phyloP scores from a whole-genome alignment of 179 eudicot genomes.

The Silene coronaria region DNA sequence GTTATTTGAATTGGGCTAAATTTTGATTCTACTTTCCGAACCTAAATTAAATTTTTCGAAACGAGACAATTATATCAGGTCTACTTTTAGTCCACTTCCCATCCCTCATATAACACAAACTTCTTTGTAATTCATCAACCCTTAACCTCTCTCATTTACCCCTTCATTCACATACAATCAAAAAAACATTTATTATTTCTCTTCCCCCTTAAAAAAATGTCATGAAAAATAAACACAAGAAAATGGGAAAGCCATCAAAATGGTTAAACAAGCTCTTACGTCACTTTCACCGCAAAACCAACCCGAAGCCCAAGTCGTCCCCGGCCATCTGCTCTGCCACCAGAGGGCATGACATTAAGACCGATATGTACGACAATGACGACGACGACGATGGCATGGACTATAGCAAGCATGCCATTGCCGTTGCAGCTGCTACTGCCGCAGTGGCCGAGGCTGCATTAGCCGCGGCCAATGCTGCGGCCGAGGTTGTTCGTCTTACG shows the following conservation, averaged over 20 bases:
- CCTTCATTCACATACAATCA: too few species aligned
- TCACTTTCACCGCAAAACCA: slow-evolving; percentile 19
- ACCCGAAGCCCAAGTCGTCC: not conserved
- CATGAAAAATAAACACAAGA: not conserved
- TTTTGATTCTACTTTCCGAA: too few species aligned
- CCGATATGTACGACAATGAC: not conserved
- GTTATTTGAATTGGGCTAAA: too few species aligned
- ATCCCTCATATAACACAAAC: too few species aligned
- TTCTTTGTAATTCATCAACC: too few species aligned
- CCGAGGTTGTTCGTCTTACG: slow-evolving; percentile 76
- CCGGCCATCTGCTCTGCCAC: not conserved
- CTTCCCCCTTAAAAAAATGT: too few species aligned
- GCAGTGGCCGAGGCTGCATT: slow-evolving; percentile 90
- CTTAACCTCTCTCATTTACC: too few species aligned
- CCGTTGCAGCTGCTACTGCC: slow-evolving; percentile 85
- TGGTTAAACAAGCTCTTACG: slow-evolving; percentile 33
- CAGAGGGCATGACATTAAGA: not conserved
- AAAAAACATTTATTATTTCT: too few species aligned
- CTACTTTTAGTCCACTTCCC: too few species aligned
- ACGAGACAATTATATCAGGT: too few species aligned
- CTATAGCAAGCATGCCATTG: slow-evolving; percentile 69
- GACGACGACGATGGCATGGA: slow-evolving; percentile 24
- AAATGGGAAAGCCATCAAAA: slow-evolving; percentile 30
- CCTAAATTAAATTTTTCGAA: too few species aligned
- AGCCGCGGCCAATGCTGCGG: slow-evolving; percentile 89